These are phyloP conservation scores for Entoloma clypeatum DNA, from an alignment of 1,284 basidiomycete genomes.

Conservation along the genomic window DNA sequence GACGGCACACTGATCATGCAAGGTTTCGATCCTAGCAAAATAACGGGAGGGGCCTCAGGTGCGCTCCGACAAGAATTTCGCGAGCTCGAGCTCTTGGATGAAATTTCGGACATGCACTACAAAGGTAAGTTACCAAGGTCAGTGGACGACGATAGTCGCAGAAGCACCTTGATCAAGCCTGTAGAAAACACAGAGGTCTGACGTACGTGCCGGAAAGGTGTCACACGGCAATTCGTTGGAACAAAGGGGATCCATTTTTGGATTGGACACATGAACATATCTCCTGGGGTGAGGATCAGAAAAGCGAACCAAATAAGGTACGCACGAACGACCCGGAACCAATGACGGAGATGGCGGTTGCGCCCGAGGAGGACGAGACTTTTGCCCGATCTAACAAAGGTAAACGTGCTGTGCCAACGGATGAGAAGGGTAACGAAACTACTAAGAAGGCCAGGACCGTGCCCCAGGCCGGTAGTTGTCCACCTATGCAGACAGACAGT, in stretches of 20 bases:
- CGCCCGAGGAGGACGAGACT: background rate
- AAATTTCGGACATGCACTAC: conserved; percentile 21
- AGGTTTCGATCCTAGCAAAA: conserved; percentile 19
- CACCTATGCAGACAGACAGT: too few species aligned
- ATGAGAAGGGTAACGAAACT: background rate
- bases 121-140: conserved; percentile 12
- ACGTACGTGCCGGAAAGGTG: conserved; percentile 16
- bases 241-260: conserved; percentile 12
- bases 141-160: conserved; percentile 6
- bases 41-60: conserved; percentile 19
- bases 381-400: background rate
- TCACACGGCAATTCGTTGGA: conserved; percentile 17
- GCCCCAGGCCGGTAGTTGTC: background rate
- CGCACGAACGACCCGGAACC: too few species aligned
- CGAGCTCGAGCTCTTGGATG: conserved; percentile 27
- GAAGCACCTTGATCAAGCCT: conserved; percentile 18
- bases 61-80: conserved; percentile 27
- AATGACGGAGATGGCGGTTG: background rate
- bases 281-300: background rate
- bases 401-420: too few species aligned
- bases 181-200: conserved; percentile 13
- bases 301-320: background rate
- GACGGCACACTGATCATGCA: conserved; percentile 24
- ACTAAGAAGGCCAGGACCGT: background rate
- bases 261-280: conserved; percentile 1